A percentile compares a stretch with the other conserved stretches of the same genome.
Conservation (phyloP, 176 grass and related monocot species). For the Ananas comosus region DNA sequence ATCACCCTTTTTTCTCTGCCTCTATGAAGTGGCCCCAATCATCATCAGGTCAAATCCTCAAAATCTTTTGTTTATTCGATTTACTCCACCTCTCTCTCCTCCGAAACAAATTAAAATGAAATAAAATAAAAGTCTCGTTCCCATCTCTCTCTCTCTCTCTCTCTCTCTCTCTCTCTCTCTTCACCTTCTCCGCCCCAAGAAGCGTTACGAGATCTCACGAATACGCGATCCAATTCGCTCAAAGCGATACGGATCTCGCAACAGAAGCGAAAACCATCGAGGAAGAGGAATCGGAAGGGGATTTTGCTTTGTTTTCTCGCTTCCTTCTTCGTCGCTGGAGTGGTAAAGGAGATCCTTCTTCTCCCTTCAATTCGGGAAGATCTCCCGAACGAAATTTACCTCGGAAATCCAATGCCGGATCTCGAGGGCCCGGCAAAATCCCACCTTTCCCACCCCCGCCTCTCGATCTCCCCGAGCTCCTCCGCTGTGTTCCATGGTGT, state of each 20-base stretch:
- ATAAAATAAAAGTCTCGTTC: no score
- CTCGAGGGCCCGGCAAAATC: not conserved
- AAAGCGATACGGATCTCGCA: not conserved
- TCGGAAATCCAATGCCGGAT: not conserved
- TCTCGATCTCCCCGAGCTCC: not conserved
- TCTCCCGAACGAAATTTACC: not conserved
- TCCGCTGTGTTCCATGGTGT: not conserved
- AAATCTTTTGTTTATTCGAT: no score
- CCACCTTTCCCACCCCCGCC: not conserved
- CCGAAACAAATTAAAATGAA: no score
- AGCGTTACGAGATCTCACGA: not conserved
- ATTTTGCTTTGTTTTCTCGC: no score
- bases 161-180: not conserved
- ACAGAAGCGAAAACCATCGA: not conserved
- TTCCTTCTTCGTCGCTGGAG: not conserved
- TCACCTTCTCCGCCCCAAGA: not conserved
- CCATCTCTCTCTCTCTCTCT: not conserved
- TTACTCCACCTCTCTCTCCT: not conserved
- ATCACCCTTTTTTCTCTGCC: no score
- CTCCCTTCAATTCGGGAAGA: not conserved
- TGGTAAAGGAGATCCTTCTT: not conserved
- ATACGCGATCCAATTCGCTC: not conserved
- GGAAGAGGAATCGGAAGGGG: not conserved
- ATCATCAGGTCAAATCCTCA: no score
- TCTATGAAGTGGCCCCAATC: no score